Base-by-base conservation (phyloP, 2,329 filamentous ascomycete genomes). In the Huntiella bhutanensis region DNA sequence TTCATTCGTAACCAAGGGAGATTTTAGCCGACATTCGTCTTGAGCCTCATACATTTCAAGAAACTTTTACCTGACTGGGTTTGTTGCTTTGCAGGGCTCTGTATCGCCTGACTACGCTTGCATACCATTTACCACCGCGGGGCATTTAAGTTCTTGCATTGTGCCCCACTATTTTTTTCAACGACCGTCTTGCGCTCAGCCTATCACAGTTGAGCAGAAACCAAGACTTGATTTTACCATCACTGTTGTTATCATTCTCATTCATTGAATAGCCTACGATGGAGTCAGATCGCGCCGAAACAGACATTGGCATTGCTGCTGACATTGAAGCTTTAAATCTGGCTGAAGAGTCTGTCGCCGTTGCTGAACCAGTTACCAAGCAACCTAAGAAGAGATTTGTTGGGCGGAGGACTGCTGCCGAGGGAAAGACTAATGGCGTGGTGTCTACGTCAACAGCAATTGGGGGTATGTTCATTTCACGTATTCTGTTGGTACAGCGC, bases 331-430 rank as follows among this genome's bases (percentile, higher is more conserved):
- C 51, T 10, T 45, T 51, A 10, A 46, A 44, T 32, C 45, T 48
- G n/a, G 38, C 49, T 17, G 36, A 50, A 19, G 51, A 73, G 22
- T n/a, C 43, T 10, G 33, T 32, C 16, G n/a, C 42, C 33, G 17
- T 15, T 5, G 35, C 43, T 3, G 35, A 41, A 17, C 8, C 38
- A 33, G 28, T 46, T 3, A 35, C 46, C 28, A 83, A 71, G 57
- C 81, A 88, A 56, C 91, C 91, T 16, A 93, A 83, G 67, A 87
- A 88, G 62, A 75, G 88, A 49, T 98, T 98, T 54, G 80, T 98
- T 13, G 91, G 91, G 28, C 72, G 85, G 53, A 76, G 80, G 55
- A 74, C 82, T 16, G 83, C 82, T 6, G 69, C 41, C 32, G 48
- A 50, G 7, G 48, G 44, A 33, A 47, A 75, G 51, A 73, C 78